Evolutionary conservation across 352 stramenopile species (phyloP).

Genomic region (Pythium insidiosum): DNA sequence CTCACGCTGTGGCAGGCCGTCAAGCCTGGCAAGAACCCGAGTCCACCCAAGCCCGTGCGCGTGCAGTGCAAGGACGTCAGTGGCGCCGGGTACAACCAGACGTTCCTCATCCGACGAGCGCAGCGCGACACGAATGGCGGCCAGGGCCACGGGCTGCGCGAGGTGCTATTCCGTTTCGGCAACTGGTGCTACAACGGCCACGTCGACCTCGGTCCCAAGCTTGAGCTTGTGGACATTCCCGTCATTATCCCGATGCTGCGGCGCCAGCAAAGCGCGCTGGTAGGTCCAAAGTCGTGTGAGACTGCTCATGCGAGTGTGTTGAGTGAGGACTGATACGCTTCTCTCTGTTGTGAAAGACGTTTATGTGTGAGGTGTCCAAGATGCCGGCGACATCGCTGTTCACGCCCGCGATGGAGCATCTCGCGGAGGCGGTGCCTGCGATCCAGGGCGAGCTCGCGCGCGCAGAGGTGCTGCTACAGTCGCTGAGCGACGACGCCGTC

Average conservation of each 20-base stretch:
- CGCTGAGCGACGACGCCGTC: constrained; percentile 31
- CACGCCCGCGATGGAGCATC: constrained; percentile 80
- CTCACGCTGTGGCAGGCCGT: constrained; percentile 88
- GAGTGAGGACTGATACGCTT: too few species aligned
- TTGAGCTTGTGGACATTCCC: constrained; percentile 88
- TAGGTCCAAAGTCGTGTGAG: too few species aligned
- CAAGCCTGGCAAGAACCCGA: constrained; percentile 41
- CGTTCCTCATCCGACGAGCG: constrained; percentile 72
- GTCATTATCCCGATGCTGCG: constrained; percentile 92
- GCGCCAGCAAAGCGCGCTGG: constrained; percentile 88
- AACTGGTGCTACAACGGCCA: constrained; percentile 94
- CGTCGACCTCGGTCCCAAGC: constrained; percentile 86
- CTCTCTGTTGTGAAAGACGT: too few species aligned
- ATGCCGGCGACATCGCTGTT: constrained; percentile 88
- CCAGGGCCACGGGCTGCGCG: constrained; percentile 41
- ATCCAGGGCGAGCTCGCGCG: constrained; percentile 86
- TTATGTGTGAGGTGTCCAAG: constrained; percentile 89
- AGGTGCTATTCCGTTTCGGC: constrained; percentile 93
- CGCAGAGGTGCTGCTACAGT: constrained; percentile 81
- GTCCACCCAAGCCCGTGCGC: constrained; percentile 67
- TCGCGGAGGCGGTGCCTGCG: constrained; percentile 61
- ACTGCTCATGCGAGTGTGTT: too few species aligned
- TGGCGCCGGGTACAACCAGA: constrained; percentile 76
- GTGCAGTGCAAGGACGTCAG: constrained; percentile 82
- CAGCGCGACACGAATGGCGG: constrained; percentile 7